Percentiles rank a stretch among this genome's conserved stretches.
These are phyloP conservation scores for Cordia subcordata DNA, from an alignment of 257 asterid genomes.

Conservation along the genomic window DNA sequence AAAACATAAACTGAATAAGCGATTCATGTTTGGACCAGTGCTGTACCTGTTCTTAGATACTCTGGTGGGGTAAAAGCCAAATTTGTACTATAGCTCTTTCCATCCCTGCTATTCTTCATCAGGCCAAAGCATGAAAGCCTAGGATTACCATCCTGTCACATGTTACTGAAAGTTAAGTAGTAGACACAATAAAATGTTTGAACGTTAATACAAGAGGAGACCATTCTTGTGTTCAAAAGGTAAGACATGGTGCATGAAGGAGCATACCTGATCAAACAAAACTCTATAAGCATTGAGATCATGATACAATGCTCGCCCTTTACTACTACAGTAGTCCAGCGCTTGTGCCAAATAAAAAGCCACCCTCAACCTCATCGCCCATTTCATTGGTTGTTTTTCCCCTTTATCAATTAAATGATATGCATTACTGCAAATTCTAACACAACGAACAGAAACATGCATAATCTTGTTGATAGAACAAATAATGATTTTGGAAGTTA, in stretches of 20 bases:
- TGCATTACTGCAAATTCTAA: neutral
- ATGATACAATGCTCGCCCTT: constrained; percentile 45
- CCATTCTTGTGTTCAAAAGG: neutral
- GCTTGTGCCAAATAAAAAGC: constrained; percentile 49
- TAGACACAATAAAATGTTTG: neutral
- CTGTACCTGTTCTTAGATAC: constrained; percentile 37
- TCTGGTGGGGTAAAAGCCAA: constrained; percentile 49
- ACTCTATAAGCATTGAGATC: constrained; percentile 48
- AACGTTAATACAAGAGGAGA: neutral
- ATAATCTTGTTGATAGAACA: too few relatives aligned
- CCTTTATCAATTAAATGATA: constrained; percentile 20
- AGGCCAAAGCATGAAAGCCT: constrained; percentile 50
- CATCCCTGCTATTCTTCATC: constrained; percentile 50
- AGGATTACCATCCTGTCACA: constrained; percentile 39
- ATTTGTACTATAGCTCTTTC: constrained; percentile 47
- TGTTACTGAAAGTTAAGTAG: constrained; percentile 2
- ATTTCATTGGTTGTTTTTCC: constrained; percentile 43
- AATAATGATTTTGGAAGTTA: too few relatives aligned
- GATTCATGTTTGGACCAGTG: neutral
- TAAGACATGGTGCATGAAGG: neutral
- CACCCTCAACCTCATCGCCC: constrained; percentile 51
- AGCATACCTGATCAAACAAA: constrained; percentile 40
- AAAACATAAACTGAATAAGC: neutral
- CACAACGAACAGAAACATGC: too few relatives aligned
- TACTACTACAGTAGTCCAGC: constrained; percentile 44